phyloP scores from a whole-genome alignment of 108 stramenopile species.

The Pseudonitzschia multiseries region DNA sequence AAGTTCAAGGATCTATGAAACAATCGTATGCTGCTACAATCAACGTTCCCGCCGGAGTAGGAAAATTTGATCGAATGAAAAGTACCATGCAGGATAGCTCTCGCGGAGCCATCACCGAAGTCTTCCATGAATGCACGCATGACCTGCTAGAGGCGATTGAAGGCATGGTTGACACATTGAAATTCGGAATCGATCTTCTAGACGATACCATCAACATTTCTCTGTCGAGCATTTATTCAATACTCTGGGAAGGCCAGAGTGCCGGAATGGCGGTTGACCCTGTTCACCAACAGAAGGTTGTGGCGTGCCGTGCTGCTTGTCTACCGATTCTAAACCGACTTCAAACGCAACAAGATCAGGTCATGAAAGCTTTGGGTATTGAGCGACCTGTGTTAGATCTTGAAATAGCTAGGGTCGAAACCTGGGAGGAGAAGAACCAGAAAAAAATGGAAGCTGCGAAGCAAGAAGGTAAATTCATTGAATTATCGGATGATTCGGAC shows the following conservation, averaged over 20 bases:
- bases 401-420: slow-evolving; percentile 48
- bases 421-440: slow-evolving; percentile 32
- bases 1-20: slow-evolving; percentile 39
- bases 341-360: slow-evolving; percentile 17
- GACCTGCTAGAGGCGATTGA: slow-evolving; percentile 35
- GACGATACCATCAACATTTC: slow-evolving; percentile 20
- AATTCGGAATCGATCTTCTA: slow-evolving; percentile 20
- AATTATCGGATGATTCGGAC: background rate
- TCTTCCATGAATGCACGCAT: slow-evolving; percentile 37
- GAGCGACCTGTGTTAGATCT: slow-evolving; percentile 44
- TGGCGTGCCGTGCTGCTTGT: slow-evolving; percentile 29
- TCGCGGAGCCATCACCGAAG: slow-evolving; percentile 16
- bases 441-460: slow-evolving; percentile 38
- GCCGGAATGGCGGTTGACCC: slow-evolving; percentile 26
- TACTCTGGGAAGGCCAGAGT: slow-evolving; percentile 41
- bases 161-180: slow-evolving; percentile 26
- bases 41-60: slow-evolving; percentile 34
- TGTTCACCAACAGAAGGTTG: slow-evolving; percentile 28
- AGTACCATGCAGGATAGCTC: slow-evolving; percentile 21
- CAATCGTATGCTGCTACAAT: slow-evolving; percentile 24
- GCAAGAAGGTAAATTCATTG: slow-evolving; percentile 25
- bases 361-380: slow-evolving; percentile 39
- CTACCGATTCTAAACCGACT: slow-evolving; percentile 42
- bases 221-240: slow-evolving; percentile 37
- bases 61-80: slow-evolving; percentile 45